Evolutionary conservation across 2,329 filamentous ascomycete genomes (phyloP).

Genomic region (Cytospora paraplurivora): DNA sequence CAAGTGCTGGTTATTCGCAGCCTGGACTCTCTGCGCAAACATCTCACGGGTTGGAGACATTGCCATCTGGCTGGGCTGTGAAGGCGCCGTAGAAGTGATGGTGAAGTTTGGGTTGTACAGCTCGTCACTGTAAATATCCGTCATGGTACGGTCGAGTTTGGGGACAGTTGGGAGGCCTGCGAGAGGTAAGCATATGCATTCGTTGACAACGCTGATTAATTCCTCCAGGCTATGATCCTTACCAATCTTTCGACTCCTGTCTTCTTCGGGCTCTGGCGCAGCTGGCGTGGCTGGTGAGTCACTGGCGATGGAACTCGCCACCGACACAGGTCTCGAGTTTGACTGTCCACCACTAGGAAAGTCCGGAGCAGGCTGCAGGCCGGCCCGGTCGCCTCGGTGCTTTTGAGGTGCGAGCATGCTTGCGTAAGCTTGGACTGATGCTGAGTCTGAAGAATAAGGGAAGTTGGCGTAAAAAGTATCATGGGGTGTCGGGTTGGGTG

Average conservation of each 20-base stretch:
- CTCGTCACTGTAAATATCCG: constrained; percentile 82
- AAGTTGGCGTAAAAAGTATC: constrained; percentile 47
- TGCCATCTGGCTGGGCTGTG: constrained; percentile 47
- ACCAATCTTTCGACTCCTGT: constrained; percentile 58
- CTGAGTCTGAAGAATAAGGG: constrained; percentile 42
- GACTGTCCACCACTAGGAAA: constrained; percentile 42
- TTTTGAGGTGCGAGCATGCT: constrained; percentile 44
- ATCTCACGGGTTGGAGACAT: constrained; percentile 60
- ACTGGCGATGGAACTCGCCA: constrained; percentile 58
- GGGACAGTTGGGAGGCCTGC: constrained; percentile 62
- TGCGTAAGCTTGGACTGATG: constrained; percentile 45
- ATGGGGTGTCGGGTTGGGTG: constrained; percentile 34
- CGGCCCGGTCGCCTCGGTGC: constrained; percentile 42
- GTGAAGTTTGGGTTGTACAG: constrained; percentile 74
- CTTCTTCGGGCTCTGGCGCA: constrained; percentile 51
- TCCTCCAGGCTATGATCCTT: constrained; percentile 39
- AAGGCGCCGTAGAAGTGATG: constrained; percentile 58
- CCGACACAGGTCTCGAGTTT: constrained; percentile 56
- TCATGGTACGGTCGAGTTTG: constrained; percentile 83
- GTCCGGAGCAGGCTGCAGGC: constrained; percentile 50
- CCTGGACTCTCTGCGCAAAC: constrained; percentile 75
- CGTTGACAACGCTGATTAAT: constrained; percentile 33
- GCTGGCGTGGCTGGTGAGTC: constrained; percentile 63
- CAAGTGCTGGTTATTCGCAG: constrained; percentile 74
- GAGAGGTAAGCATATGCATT: constrained; percentile 69